phyloP scores from a whole-genome alignment of 116 monocot species.

The Posidonia oceanica region DNA sequence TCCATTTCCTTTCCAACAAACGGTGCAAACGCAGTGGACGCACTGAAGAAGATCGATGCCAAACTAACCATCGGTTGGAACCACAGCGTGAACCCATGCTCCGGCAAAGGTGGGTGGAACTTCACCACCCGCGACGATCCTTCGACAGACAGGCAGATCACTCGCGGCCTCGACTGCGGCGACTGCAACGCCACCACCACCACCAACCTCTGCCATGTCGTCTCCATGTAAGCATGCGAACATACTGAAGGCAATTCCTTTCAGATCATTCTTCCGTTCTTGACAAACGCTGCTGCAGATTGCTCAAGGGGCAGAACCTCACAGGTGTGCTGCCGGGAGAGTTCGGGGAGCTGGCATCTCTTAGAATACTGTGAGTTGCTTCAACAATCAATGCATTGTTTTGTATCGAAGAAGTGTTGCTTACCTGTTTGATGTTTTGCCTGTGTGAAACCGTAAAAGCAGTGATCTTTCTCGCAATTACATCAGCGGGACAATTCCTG shows the following conservation, averaged over 20 bases:
- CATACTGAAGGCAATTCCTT: too few relatives aligned
- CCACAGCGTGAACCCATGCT: constrained; percentile 9
- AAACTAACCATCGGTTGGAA: constrained; percentile 9
- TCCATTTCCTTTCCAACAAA: too few relatives aligned
- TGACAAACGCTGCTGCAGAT: constrained; percentile 1
- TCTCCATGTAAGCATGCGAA: constrained; percentile 13
- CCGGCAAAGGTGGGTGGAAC: too few relatives aligned
- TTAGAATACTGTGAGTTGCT: constrained; percentile 5
- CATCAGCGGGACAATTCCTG: constrained; percentile 38
- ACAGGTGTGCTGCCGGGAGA: constrained; percentile 27
- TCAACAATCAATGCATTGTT: neutral
- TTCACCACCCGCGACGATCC: too few relatives aligned
- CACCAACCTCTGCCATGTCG: constrained; percentile 22
- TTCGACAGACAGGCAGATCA: neutral
- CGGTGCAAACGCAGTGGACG: neutral
- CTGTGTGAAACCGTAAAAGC: neutral
- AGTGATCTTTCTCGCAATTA: constrained; percentile 43
- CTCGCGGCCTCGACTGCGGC: constrained; percentile 18
- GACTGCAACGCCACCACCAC: constrained; percentile 13
- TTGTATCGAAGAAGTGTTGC: neutral
- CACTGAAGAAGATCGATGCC: neutral
- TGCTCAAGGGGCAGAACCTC: constrained; percentile 21
- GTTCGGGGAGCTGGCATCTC: constrained; percentile 22
- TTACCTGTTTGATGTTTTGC: neutral
- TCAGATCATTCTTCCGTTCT: neutral